Percentiles rank a stretch among this genome's conserved stretches.
Conservation (phyloP, 495 filamentous ascomycete genomes). For the Recurvomyces mirabilis region DNA sequence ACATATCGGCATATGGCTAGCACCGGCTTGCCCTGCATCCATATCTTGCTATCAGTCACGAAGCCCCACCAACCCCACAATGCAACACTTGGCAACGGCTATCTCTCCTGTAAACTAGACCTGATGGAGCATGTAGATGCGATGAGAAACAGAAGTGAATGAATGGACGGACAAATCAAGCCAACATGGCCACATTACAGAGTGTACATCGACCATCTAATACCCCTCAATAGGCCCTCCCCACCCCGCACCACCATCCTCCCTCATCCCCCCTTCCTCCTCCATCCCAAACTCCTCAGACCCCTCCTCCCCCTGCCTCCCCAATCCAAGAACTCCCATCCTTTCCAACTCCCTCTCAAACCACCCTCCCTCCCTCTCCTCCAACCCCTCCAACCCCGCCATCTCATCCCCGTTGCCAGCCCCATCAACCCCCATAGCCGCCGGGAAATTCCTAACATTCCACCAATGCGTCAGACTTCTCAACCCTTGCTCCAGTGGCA, state of each 20-base stretch:
- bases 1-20: no score
- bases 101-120: no score
- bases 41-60: no score
- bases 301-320: slow-evolving; percentile 7
- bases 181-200: no score
- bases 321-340: slow-evolving; percentile 37
- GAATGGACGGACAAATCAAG: not conserved
- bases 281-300: slow-evolving; percentile 5
- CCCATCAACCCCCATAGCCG: slow-evolving; percentile 64
- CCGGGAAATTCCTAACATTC: slow-evolving; percentile 70
- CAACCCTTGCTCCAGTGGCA: slow-evolving; percentile 82
- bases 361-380: slow-evolving; percentile 72
- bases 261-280: slow-evolving; percentile 4
- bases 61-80: no score
- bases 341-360: slow-evolving; percentile 82
- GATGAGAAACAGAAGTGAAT: no score
- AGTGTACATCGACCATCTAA: not conserved
- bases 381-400: slow-evolving; percentile 31
- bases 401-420: no score
- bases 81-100: no score
- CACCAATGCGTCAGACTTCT: slow-evolving; percentile 85
- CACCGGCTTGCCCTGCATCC: no score
- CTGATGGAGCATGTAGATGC: no score
- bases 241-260: slow-evolving; percentile 6
- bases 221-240: slow-evolving; percentile 16